These are phyloP conservation scores for Colletotrichum sp. DNA, from an alignment of 2,329 filamentous ascomycete species.

Conservation along the genomic window DNA sequence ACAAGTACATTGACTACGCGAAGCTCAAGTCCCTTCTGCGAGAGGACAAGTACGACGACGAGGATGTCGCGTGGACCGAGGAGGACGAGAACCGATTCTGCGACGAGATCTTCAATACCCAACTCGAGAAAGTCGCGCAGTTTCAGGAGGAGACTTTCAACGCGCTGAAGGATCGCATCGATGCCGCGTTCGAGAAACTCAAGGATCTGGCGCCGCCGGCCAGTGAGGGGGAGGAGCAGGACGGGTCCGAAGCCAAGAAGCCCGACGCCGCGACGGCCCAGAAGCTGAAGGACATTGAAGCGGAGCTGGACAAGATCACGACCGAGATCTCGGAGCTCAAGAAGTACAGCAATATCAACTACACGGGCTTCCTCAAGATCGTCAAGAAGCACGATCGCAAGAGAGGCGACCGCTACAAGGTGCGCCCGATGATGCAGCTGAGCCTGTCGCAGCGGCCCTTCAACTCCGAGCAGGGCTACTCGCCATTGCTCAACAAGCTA, in stretches of 20 bases:
- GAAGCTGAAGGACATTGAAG: constrained; percentile 72
- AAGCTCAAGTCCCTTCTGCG: constrained; percentile 90
- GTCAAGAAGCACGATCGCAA: constrained; percentile 99
- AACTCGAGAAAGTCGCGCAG: constrained; percentile 91
- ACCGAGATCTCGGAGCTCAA: constrained; percentile 92
- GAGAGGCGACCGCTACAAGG: constrained; percentile 83
- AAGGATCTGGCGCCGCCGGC: constrained; percentile 72
- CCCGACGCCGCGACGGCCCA: constrained; percentile 49
- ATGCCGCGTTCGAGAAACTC: constrained; percentile 70
- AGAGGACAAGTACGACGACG: constrained; percentile 70
- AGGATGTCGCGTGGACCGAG: constrained; percentile 81
- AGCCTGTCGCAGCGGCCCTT: constrained; percentile 88
- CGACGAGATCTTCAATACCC: constrained; percentile 91
- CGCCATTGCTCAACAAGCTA: constrained; percentile 85
- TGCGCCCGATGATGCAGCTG: constrained; percentile 90
- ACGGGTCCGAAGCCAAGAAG: constrained; percentile 49
- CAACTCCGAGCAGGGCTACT: constrained; percentile 90
- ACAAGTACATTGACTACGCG: constrained; percentile 92
- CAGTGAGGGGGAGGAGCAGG: constrained; percentile 4
- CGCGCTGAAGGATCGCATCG: constrained; percentile 57
- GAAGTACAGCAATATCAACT: constrained; percentile 95
- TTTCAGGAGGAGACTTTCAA: constrained; percentile 85
- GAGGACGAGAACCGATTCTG: constrained; percentile 93
- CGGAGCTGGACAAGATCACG: constrained; percentile 85
- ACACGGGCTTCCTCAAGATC: constrained; percentile 96